A percentile compares a stretch with the other conserved stretches of the same genome.
Conservation (phyloP, 495 filamentous ascomycete genomes). For the Tuber borchii region DNA sequence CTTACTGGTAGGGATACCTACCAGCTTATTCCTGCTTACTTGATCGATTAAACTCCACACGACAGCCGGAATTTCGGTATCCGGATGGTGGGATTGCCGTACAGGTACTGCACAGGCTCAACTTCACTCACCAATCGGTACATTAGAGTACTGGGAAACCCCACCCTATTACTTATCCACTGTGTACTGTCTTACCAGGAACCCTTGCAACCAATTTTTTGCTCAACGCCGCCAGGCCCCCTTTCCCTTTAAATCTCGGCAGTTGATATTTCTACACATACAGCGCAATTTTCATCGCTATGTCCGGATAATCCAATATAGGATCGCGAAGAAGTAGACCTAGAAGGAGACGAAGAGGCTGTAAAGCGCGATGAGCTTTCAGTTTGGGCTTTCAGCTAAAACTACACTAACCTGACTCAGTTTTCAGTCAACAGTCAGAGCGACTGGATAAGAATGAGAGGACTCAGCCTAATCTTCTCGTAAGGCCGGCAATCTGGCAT, state of each 20-base stretch:
- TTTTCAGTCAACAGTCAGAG: not conserved
- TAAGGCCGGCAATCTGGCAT: too few species aligned
- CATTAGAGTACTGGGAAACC: not conserved
- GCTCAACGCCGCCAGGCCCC: not conserved
- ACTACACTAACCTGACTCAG: not conserved
- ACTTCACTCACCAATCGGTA: not conserved
- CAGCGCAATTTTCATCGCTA: not conserved
- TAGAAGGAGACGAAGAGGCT: too few species aligned
- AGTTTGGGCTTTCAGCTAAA: too few species aligned
- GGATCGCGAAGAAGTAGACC: not conserved
- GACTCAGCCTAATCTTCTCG: not conserved
- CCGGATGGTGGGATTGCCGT: not conserved
- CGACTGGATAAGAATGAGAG: not conserved
- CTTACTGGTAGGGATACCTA: not conserved
- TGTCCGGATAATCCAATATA: not conserved
- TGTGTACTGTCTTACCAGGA: not conserved
- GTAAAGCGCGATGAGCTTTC: not conserved
- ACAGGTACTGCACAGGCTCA: not conserved
- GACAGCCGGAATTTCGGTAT: not conserved
- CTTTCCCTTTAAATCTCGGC: not conserved
- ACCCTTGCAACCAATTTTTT: not conserved
- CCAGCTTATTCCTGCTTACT: not conserved
- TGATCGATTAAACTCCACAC: not conserved
- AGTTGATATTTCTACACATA: not conserved
- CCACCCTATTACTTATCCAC: not conserved